Base-by-base conservation (phyloP, 768 basidiomycete genomes). In the Baorangia bicolor region DNA sequence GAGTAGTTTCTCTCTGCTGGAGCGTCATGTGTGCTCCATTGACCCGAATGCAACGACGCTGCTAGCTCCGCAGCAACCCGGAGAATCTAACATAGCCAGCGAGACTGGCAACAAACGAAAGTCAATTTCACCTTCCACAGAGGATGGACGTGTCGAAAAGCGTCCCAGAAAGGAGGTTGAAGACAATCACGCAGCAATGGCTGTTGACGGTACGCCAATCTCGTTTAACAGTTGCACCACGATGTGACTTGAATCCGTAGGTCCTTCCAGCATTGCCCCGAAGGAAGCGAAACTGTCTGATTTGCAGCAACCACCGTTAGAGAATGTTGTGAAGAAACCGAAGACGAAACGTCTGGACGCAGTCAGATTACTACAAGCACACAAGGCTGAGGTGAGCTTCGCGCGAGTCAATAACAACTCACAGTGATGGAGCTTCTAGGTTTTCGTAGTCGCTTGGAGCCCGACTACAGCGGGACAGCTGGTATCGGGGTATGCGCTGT, bases 361-460 rank as follows among this genome's bases (percentile, higher is more conserved):
- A 25, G 70, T 65, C 25, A 76, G 80, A 50, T 64, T 83, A 39
- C 71, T 86, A 30, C 67, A 72, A 28, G 82, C 79, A n/a, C 90
- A 92, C 61, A 78, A 79, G 55, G 75, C 84, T 33, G 86, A 88
- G 71, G 86, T 84, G 43, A 56, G 53, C 27, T 30, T 53, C 5
- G 25, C 68, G 37, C 63, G 65, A 56, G 58, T 64, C 16, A 41
- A 57, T 51, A 21, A 40, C 23, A 51, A 40, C 41, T 45, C 20
- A 44, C 37, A 45, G 23, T 42, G 28, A 67, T n/a, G n/a, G 52
- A 27, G 28, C 21, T 43, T 38, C 20, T 53, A 92, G 90, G 88
- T 93, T 8, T 93, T 92, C 51, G 84, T 89, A 7, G 89, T 88
- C 52, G 82, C 86, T 5, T 93, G 88, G 78, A 92, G 90, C 70